Evolutionary conservation across 345 rosid genomes (phyloP).

Genomic region (Eucalyptus erythrocorys): DNA sequence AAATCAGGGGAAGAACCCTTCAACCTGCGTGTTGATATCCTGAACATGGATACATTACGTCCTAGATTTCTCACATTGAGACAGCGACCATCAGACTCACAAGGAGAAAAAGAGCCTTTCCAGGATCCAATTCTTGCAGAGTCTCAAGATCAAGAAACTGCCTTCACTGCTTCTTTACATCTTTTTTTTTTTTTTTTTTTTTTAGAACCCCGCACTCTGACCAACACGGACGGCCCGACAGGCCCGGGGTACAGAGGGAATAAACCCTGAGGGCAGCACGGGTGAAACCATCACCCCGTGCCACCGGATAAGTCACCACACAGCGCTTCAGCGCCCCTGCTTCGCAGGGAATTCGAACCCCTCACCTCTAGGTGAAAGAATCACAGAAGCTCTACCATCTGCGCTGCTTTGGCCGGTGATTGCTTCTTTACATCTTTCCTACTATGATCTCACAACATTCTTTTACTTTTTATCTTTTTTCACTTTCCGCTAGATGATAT

Average conservation of each 20-base stretch:
- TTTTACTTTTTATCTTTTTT: background rate
- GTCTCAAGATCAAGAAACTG: background rate
- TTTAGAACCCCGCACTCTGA: too few species aligned
- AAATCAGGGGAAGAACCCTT: background rate
- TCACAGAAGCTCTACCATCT: too few species aligned
- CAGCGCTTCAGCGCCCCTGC: too few species aligned
- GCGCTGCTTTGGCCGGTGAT: too few species aligned
- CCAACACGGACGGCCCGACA: too few species aligned
- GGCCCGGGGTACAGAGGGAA: too few species aligned
- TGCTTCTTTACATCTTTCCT: background rate
- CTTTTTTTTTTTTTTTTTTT: too few species aligned
- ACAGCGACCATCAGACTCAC: background rate
- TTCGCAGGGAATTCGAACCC: too few species aligned
- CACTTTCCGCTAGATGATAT: background rate
- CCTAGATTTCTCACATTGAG: background rate
- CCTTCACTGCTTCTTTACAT: background rate
- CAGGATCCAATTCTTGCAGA: background rate
- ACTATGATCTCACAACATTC: background rate
- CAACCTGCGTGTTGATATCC: background rate
- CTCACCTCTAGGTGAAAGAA: too few species aligned
- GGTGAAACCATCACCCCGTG: too few species aligned
- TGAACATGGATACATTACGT: background rate
- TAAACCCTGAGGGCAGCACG: too few species aligned
- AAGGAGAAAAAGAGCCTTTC: background rate
- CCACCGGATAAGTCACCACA: too few species aligned